Evolutionary conservation across 2,329 filamentous ascomycete species (phyloP), one percentile per base, ranked within the genome.

Genomic region (Pseudogymnoascus sp.): DNA sequence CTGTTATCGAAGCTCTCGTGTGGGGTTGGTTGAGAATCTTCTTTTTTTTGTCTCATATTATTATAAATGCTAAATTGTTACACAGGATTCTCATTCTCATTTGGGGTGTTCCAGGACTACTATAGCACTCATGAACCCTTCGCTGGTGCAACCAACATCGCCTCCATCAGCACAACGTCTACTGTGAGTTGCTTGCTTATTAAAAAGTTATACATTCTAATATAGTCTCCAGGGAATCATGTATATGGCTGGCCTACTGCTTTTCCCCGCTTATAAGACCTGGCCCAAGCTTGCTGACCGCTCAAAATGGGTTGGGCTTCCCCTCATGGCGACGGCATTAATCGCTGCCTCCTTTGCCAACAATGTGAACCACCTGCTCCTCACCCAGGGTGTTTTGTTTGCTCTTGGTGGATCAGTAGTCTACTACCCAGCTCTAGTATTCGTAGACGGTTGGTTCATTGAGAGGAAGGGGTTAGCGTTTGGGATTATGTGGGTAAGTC

Each of bases 1-100:
- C 82, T 67, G 71, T 82, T 59, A 75, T 84, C 10, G 82, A 86
- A 64, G 76, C 79, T 23, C 71, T 83, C 16, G 75, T 83, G 26
- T 85, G 80, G 81, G 81, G 80, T 80, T 67, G 66, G 73, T 65
- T 37, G n/a, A 31, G 7, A 29, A 31, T 4, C 26, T 62, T 59
- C 11, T 69, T 14, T 69, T 69, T 34, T 34, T 14, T 68, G 3
- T 73, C 70, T 61, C 68, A 68, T 4, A 5, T 68, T 69, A 12
- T 67, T 69, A 2, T 71, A 69, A 47, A 70, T 71, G 23, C 47
- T 21, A 54, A n/a, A 21, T 34, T 26, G 14, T 7, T 16, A 26
- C 1, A 8, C 31, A 75, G 73, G 73, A 4, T 76, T 74, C 66
- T 70, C 73, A 0, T 75, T 74, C 63, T 74, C 74, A 6, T 77